A percentile compares a stretch with the other conserved stretches of the same genome.
Evolutionary conservation across 2,329 filamentous ascomycete genomes (phyloP).

Genomic region (Aspergillus texensis): DNA sequence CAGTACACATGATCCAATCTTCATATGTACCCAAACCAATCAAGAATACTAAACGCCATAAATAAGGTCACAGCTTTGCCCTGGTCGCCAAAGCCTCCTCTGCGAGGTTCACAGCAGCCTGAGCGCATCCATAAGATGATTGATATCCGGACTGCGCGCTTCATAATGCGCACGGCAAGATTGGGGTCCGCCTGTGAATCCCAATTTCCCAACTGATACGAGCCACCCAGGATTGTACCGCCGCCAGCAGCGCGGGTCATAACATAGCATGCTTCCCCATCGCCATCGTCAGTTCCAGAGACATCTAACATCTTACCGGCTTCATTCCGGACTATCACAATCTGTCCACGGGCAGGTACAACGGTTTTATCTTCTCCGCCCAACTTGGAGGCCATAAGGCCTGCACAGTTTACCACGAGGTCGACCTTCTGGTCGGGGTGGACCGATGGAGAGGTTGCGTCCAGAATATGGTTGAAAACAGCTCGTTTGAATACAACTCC

Average conservation of each 20-base stretch:
- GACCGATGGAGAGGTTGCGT: conserved; percentile 61
- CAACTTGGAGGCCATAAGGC: conserved; percentile 70
- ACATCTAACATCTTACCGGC: conserved; percentile 67
- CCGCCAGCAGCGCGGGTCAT: conserved; percentile 77
- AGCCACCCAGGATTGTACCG: conserved; percentile 80
- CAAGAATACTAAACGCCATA: background rate
- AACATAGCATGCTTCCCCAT: conserved; percentile 71
- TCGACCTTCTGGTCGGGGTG: conserved; percentile 58
- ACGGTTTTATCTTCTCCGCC: conserved; percentile 74
- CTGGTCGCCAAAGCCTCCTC: background rate
- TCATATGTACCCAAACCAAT: background rate
- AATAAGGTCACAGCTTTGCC: conserved; percentile 4
- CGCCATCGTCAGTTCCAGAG: conserved; percentile 72
- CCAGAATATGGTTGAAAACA: conserved; percentile 65
- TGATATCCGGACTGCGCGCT: conserved; percentile 66
- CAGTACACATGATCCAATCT: background rate
- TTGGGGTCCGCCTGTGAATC: conserved; percentile 75
- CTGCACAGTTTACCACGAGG: conserved; percentile 81
- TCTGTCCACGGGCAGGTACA: conserved; percentile 76
- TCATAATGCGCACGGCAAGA: conserved; percentile 79
- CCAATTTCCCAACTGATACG: conserved; percentile 76
- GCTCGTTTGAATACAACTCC: conserved; percentile 68
- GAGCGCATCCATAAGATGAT: conserved; percentile 66
- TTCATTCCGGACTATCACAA: conserved; percentile 78
- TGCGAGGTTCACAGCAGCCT: conserved; percentile 54